Base-by-base conservation (phyloP, 805 yeast genomes). In the Allodekkera sacchari region DNA sequence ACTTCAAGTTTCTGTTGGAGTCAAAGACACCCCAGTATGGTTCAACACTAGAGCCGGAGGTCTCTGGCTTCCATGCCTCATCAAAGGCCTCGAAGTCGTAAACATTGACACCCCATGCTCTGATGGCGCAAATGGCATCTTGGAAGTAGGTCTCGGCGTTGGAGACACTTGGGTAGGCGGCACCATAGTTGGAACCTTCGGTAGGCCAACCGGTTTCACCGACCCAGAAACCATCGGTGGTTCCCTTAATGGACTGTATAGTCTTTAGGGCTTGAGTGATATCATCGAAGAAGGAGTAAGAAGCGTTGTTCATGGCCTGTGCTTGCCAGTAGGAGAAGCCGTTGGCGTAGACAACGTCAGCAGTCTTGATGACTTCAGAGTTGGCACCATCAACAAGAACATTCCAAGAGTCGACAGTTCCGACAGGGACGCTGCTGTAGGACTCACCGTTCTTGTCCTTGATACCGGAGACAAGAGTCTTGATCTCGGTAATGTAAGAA, bases 291-390 rank as follows among this genome's bases (percentile, higher is more conserved):
- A 88, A 89, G 3, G 96, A 85, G 71, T 74, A 83, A 12, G 95
- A 75, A 18, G 96, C 74, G 59, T 88, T 88, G 30, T 59, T 52
- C 72, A 70, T 71, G 45, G 85, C 71, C 67, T 87, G 96, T 27
- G 96, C 96, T 68, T 89, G 97, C 97, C 97, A 89, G 78, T 88
- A 89, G 7, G 96, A 83, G 73, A 89, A 89, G 31, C 96, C 96
- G 56, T 89, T 89, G 52, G 95, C 94, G 57, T 79, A 82, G 39
- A 87, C 76, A 49, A 84, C 66, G 58, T 89, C 97, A 29, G 94
- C 66, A 32, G 85, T 88, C 57, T 74, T 48, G 53, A 89, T 77
- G 35, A 82, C 95, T 17, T 80, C 73, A 31, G 61, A 48, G 43
- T 78, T 66, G 45, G 67, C 74, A 50, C 81, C 92, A 50, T 84